phyloP scores from a whole-genome alignment of 495 filamentous ascomycete genomes.

The Aspergillus egyptiacus region DNA sequence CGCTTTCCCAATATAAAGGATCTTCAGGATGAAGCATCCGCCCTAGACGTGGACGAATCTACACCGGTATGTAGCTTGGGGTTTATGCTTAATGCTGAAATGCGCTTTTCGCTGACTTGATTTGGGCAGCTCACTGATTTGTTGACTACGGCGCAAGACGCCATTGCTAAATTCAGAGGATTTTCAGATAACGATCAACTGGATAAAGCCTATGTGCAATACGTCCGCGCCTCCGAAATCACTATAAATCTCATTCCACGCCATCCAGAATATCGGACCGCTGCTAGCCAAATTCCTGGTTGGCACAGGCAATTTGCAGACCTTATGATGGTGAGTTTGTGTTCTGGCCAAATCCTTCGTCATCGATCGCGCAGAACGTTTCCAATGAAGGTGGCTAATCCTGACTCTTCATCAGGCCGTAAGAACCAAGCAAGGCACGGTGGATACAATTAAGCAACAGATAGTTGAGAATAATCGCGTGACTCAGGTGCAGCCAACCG shows the following conservation, averaged over 20 bases:
- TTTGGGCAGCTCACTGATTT: slow-evolving; percentile 28
- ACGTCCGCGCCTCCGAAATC: slow-evolving; percentile 72
- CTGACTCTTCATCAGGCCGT: slow-evolving; percentile 27
- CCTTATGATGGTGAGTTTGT: slow-evolving; percentile 31
- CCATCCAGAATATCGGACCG: slow-evolving; percentile 56
- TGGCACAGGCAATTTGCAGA: slow-evolving; percentile 40
- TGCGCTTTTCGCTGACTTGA: background rate
- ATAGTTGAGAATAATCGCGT: slow-evolving; percentile 40
- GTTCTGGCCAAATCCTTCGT: slow-evolving; percentile 1
- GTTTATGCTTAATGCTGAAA: background rate
- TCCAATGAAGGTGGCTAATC: background rate
- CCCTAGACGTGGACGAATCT: slow-evolving; percentile 36
- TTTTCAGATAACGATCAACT: slow-evolving; percentile 45
- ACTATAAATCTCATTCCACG: slow-evolving; percentile 66
- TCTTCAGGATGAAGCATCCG: slow-evolving; percentile 48
- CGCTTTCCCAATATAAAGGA: slow-evolving; percentile 70
- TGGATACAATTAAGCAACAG: slow-evolving; percentile 40
- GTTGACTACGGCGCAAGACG: slow-evolving; percentile 31
- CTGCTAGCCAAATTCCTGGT: slow-evolving; percentile 26
- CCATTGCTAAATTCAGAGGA: slow-evolving; percentile 29
- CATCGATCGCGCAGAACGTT: background rate
- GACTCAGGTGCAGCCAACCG: slow-evolving; percentile 29
- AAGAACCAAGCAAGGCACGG: slow-evolving; percentile 44
- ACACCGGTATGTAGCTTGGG: slow-evolving; percentile 33
- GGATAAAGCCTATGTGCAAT: slow-evolving; percentile 69